Evolutionary conservation across 768 basidiomycete genomes (phyloP).

Genomic region (Boletus patriciae): DNA sequence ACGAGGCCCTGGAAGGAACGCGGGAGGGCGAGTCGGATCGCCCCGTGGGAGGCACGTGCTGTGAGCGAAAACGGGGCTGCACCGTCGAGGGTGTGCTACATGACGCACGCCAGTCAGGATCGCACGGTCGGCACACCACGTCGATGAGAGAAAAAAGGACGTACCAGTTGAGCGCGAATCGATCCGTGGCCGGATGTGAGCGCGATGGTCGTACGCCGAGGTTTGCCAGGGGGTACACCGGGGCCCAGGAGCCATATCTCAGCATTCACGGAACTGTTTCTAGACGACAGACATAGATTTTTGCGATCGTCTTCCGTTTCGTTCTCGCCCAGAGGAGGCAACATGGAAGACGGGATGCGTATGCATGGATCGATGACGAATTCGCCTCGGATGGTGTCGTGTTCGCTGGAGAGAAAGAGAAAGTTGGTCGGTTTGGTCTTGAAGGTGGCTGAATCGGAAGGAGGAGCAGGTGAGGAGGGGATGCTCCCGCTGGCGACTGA

Average conservation of each 20-base stretch:
- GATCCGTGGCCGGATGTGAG: conserved; percentile 18
- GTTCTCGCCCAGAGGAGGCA: conserved; percentile 38
- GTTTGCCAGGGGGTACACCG: conserved; percentile 4
- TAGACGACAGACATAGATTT: conserved; percentile 38
- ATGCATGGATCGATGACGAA: conserved; percentile 48
- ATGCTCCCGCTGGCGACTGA: background rate
- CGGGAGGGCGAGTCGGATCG: too few species aligned
- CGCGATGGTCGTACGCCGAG: conserved; percentile 22
- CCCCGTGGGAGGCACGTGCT: too few species aligned
- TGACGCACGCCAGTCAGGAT: too few species aligned
- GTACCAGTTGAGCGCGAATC: conserved; percentile 10
- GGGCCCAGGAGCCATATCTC: conserved; percentile 39
- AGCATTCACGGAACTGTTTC: conserved; percentile 37
- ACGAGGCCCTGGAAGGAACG: too few species aligned
- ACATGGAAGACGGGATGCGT: conserved; percentile 37
- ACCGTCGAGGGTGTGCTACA: too few species aligned
- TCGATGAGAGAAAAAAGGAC: too few species aligned
- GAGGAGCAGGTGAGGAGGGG: background rate
- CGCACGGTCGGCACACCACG: too few species aligned
- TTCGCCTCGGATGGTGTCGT: conserved; percentile 20
- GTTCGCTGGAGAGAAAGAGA: conserved; percentile 12
- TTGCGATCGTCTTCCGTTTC: conserved; percentile 41
- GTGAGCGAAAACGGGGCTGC: too few species aligned
- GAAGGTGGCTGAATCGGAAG: conserved; percentile 12
- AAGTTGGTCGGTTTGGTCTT: conserved; percentile 32